Base-by-base conservation (phyloP, 331 rosid genomes). In the Ulmus americana region DNA sequence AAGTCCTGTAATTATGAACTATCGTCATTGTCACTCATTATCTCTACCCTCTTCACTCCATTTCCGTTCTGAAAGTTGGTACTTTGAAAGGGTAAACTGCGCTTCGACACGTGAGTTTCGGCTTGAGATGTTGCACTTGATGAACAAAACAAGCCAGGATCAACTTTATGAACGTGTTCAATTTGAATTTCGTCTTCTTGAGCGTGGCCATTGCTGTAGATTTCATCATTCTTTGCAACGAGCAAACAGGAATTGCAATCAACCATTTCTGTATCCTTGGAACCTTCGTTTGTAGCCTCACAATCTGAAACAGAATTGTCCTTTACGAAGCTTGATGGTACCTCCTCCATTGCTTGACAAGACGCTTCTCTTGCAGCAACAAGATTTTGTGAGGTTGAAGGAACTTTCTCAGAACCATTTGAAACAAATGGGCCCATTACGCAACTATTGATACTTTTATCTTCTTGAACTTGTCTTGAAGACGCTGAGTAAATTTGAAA, bases 131-230 rank as follows among this genome's bases (percentile, higher is more conserved):
- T 68, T 61, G 68, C 62, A 11, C 70, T 68, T 43, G 73, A 57
- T 22, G 63, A 61, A 41, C 77, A 69, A 71, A 55, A 39, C 18
- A 13, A 63, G 41, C 72, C 73, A 13, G 75, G 65, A 60, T 63
- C 55, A 20, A 38, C 8, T 14, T 72, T 28, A 52, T 39, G 64
- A 12, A 67, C 65, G 39, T 71, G 73, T 63, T 78, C 85, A 58
- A 59, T 74, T 20, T 56, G 79, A 60, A 59, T 68, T 63, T 65
- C 71, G 6, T 69, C 63, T 69, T 50, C 73, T 63, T 35, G 39
- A 47, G 49, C 61, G 16, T 44, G 45, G 64, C 86, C 96, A 48
- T 86, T 85, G 71, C 77, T 68, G 71, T 48, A 53, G 62, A 80
- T 54, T 55, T 53, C 53, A 8, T 18, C 9, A 40, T 64, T 74